Base-by-base conservation (phyloP, 495 filamentous ascomycete species). In the Trichoderma erinaceum region DNA sequence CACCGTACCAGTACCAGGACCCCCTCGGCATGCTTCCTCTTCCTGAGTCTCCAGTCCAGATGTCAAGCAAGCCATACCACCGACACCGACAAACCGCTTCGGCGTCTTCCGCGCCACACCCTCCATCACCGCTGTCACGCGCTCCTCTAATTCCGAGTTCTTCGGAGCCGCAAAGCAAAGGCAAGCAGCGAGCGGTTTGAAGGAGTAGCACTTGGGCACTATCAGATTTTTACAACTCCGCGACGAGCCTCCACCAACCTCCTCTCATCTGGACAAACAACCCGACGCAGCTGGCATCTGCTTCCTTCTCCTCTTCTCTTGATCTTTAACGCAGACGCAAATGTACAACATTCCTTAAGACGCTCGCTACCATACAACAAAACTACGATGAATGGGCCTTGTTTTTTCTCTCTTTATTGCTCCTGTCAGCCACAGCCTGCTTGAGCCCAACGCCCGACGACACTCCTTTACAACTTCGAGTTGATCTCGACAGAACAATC, bases 271-370 rank as follows among this genome's bases (percentile, higher is more conserved):
- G 46, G 38, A 64, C 43, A 25, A 32, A 32, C 38, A 25, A 25
- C 23, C 71, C 74, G 70, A 73, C 72, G 68, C 27, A 66, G 44
- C 43, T 38, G 23, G 41, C 15, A 38, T 68, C 67, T 52, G 68
- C 70, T 68, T 69, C 32, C 64, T 68, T 64, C 67, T 72, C 73
- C 27, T 63, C 71, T 67, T 68, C 13, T 41, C n/a, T 66, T 73
- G 74, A 69, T 70, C 46, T 38, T 75, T 73, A 70, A 76, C 76
- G 78, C 81, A 82, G 79, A 81, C 81, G 81, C 81, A 75, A 75
- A 79, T 80, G 75, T 71, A 78, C 73, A 73, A 77, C 69, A 64
- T 32, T 70, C 69, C 66, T 70, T 70, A 41, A 23, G 4, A 68
- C 66, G 29, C 46, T 46, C 67, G 67, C 52, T 65, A 70, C 67